Percentiles rank a stretch among this genome's conserved stretches.
Conservation (phyloP, 108 stramenopile genomes). For the Pseudonitzschia delicatissima region DNA sequence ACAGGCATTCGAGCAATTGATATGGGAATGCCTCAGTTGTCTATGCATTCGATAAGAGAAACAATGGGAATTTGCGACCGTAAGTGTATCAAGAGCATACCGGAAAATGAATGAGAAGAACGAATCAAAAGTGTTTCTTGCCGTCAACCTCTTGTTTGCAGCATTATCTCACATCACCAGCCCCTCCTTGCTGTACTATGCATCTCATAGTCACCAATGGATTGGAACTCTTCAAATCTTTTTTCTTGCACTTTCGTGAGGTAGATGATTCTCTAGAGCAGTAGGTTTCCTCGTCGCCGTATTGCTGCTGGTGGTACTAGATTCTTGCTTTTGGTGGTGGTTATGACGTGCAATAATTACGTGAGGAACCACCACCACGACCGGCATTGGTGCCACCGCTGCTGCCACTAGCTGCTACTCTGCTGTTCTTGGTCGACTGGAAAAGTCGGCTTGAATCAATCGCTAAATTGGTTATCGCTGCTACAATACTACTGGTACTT, state of each 20-base stretch:
- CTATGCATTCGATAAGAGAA: slow-evolving; percentile 95
- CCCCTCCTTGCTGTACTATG: neutral
- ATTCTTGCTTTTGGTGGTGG: no score
- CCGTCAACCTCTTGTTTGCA: neutral
- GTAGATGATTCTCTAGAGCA: slow-evolving; percentile 56
- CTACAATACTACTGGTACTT: no score
- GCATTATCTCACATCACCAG: neutral
- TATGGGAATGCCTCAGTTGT: slow-evolving; percentile 92
- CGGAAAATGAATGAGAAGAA: neutral
- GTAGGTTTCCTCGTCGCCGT: no score
- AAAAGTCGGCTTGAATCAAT: no score
- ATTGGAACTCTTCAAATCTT: slow-evolving; percentile 69
- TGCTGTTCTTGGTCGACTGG: no score
- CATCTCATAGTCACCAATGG: slow-evolving; percentile 52
- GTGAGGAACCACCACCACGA: no score
- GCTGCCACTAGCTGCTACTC: no score
- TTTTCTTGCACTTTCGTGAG: slow-evolving; percentile 63
- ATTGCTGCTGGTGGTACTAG: no score
- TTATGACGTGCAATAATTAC: no score
- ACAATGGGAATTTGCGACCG: slow-evolving; percentile 84
- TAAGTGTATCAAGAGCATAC: no score
- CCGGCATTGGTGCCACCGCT: no score
- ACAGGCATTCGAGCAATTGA: slow-evolving; percentile 96
- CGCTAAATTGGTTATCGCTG: no score
- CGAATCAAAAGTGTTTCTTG: neutral